Evolutionary conservation across 2,329 filamentous ascomycete species (phyloP), one percentile per base, ranked within the genome.

Genomic region (Diaporthe aspalathi): DNA sequence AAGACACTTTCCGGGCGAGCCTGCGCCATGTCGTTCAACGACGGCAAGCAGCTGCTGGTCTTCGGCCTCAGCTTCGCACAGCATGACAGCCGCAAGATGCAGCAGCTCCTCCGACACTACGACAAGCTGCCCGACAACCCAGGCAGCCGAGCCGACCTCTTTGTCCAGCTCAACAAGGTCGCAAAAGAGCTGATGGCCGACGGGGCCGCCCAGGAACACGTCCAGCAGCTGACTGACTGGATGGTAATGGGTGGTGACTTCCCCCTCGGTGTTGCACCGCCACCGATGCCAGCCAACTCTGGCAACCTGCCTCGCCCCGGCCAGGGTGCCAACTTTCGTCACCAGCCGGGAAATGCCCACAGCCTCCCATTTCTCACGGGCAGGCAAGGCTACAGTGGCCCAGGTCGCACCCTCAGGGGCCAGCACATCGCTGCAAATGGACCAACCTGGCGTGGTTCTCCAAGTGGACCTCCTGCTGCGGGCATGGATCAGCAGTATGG

Each of bases 31-130:
- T 50, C 71, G 0, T 71, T 35, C 35, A 71, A 71, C 69, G 53
- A 71, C 12, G 71, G 71, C 2, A 60, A 71, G 43, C 70, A 73
- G 68, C 69, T 71, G n/a, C 24, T 73, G 49, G 71, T 73, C 65
- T 71, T 73, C 27, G 71, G 71, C 50, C 69, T 73, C 17, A 24
- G 56, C 22, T 73, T 71, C 52, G 65, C 57, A 27, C 68, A 73
- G 27, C 71, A 73, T 12, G 71, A 73, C 56, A 73, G 38, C 22
- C 71, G 71, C 50, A 73, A 60, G 50, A 71, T 73, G 69, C 71
- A 73, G 32, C 71, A 71, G 52, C 50, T 73, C 54, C 65, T 73
- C 6, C 56, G 71, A 20, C 68, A 73, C 69, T 71, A 62, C 57
- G 20, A 66, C 20, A 68, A 32, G 9, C 43, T 73, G n/a, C 65